A percentile compares a stretch with the other conserved stretches of the same genome.
Conservation (phyloP, 805 yeast species). For the Teunomyces funiuensis region DNA sequence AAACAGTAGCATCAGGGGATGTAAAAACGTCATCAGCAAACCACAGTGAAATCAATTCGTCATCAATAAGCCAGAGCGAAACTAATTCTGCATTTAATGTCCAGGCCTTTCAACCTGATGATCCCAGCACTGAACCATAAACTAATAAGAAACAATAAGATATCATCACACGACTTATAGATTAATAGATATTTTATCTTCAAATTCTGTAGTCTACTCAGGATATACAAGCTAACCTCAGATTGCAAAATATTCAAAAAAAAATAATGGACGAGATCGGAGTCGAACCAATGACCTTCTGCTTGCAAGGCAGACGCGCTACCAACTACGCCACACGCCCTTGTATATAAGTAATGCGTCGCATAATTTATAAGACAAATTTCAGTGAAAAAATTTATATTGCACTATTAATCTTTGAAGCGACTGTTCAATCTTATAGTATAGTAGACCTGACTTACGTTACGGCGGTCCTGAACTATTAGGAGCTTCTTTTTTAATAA, state of each 20-base stretch:
- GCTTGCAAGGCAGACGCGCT: slow-evolving; percentile 81
- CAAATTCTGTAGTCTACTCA: too few species aligned
- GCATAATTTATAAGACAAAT: neutral
- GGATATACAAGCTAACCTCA: too few species aligned
- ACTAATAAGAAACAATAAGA: neutral
- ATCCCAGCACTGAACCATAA: neutral
- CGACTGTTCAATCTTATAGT: too few species aligned
- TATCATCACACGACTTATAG: neutral
- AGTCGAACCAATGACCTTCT: slow-evolving; percentile 77
- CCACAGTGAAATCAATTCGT: neutral
- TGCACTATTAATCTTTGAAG: neutral
- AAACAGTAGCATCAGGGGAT: neutral
- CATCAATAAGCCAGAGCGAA: slow-evolving; percentile 1
- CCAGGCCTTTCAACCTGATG: neutral
- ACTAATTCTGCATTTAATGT: neutral
- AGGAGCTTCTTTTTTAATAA: too few species aligned
- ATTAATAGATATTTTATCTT: slow-evolving; percentile 1
- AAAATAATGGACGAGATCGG: slow-evolving; percentile 66
- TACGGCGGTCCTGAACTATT: too few species aligned
- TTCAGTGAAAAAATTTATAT: too few species aligned
- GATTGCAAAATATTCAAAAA: slow-evolving; percentile 14
- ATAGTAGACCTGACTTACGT: too few species aligned
- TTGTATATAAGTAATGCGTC: neutral
- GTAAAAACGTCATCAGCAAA: neutral
- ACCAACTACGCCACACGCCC: slow-evolving; percentile 86